A percentile compares a stretch with the other conserved stretches of the same genome.
Evolutionary conservation across 768 basidiomycete species (phyloP).

Genomic region (Tremella fuciformis): DNA sequence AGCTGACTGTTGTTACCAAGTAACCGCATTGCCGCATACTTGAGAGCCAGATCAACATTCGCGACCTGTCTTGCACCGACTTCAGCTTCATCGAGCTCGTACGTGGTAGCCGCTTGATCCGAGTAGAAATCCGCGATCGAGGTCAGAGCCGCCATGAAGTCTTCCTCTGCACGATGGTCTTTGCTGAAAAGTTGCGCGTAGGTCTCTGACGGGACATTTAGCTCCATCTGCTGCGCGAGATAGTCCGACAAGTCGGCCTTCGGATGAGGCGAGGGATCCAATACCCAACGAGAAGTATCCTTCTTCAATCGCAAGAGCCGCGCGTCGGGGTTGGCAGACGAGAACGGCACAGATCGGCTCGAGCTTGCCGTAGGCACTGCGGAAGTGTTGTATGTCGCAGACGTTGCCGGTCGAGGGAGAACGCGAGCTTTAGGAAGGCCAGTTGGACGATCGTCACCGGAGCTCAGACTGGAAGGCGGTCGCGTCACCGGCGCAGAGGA

Average conservation of each 20-base stretch:
- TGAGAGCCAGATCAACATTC: slow-evolving; percentile 85
- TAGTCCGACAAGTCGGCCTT: slow-evolving; percentile 83
- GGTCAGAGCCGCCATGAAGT: slow-evolving; percentile 74
- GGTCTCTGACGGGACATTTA: slow-evolving; percentile 71
- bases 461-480: slow-evolving; percentile 52
- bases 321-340: slow-evolving; percentile 60
- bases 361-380: slow-evolving; percentile 4
- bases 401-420: slow-evolving; percentile 44
- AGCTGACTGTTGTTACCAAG: slow-evolving; percentile 90
- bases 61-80: slow-evolving; percentile 68
- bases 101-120: slow-evolving; percentile 57
- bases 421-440: slow-evolving; percentile 34
- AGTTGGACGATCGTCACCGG: slow-evolving; percentile 31
- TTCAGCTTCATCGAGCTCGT: slow-evolving; percentile 56
- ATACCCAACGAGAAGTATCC: slow-evolving; percentile 76
- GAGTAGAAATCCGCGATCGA: slow-evolving; percentile 73
- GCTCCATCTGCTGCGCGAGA: slow-evolving; percentile 88
- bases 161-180: slow-evolving; percentile 92
- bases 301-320: slow-evolving; percentile 65
- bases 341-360: slow-evolving; percentile 53
- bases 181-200: slow-evolving; percentile 80
- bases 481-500: slow-evolving; percentile 31
- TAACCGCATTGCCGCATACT: slow-evolving; percentile 85
- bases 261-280: slow-evolving; percentile 66
- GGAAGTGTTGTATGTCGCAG: slow-evolving; percentile 10